Conservation (phyloP, 1,284 basidiomycete genomes). For the Cryptococcus maquisensis region DNA sequence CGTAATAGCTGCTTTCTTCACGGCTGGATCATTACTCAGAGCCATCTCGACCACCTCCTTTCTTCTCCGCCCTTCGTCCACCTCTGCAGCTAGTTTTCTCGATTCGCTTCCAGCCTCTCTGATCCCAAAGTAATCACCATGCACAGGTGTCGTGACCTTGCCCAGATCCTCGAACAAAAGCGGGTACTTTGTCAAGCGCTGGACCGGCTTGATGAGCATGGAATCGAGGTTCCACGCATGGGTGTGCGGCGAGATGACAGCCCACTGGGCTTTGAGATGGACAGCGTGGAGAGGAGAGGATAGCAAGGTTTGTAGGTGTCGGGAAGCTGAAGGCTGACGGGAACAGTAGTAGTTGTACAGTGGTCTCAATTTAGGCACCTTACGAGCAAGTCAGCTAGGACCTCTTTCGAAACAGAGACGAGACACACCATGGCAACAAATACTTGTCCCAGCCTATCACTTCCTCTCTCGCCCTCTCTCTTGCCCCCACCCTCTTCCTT, state of each 20-base stretch:
- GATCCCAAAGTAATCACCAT: constrained; percentile 68
- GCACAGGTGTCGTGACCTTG: constrained; percentile 68
- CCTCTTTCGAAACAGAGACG: neutral
- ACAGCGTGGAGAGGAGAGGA: constrained; percentile 47
- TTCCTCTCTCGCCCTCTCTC: constrained; percentile 50
- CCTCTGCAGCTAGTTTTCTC: constrained; percentile 67
- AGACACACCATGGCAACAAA: constrained; percentile 67
- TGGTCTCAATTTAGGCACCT: constrained; percentile 72
- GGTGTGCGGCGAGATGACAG: constrained; percentile 65
- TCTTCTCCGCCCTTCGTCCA: constrained; percentile 80
- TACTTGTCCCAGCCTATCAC: constrained; percentile 70
- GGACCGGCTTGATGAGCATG: constrained; percentile 80
- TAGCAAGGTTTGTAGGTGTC: constrained; percentile 56
- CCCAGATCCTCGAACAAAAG: constrained; percentile 75
- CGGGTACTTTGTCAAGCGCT: constrained; percentile 87
- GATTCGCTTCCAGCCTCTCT: constrained; percentile 63
- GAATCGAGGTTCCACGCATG: constrained; percentile 93
- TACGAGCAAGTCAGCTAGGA: neutral
- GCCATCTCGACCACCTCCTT: constrained; percentile 70
- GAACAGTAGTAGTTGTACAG: constrained; percentile 84
- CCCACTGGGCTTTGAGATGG: constrained; percentile 66
- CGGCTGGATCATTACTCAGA: constrained; percentile 17
- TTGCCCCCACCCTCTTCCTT: constrained; percentile 5
- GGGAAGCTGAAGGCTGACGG: constrained; percentile 70
- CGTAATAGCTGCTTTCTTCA: neutral